Percentiles rank a stretch among this genome's conserved stretches.
phyloP scores from a whole-genome alignment of 768 basidiomycete genomes.

The Trametes cingulata region DNA sequence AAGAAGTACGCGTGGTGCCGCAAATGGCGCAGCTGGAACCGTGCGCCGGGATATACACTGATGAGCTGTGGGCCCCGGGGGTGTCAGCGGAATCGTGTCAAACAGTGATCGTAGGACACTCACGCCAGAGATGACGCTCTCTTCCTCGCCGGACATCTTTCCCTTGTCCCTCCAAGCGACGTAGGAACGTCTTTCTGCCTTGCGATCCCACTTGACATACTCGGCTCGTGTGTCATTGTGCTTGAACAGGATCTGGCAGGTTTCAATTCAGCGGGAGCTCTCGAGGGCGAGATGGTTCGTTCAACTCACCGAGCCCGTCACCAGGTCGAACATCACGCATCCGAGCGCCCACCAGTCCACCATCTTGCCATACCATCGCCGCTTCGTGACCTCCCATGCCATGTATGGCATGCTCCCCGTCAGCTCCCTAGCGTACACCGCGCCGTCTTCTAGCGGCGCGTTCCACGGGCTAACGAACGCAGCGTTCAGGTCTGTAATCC shows the following conservation, averaged over 20 bases:
- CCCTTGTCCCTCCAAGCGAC: constrained; percentile 2
- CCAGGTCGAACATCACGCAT: constrained; percentile 29
- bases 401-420: constrained; percentile 30
- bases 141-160: constrained; percentile 15
- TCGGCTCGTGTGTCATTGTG: constrained; percentile 1
- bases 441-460: constrained; percentile 19
- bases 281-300: not conserved
- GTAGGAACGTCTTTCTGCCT: constrained; percentile 16
- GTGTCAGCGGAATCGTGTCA: not conserved
- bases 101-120: not conserved
- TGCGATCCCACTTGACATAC: constrained; percentile 22
- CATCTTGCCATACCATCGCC: constrained; percentile 27
- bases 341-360: constrained; percentile 34
- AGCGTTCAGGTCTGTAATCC: constrained; percentile 31
- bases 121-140: constrained; percentile 23
- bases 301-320: constrained; percentile 31
- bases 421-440: constrained; percentile 19
- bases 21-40: constrained; percentile 19
- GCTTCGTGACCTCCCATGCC: constrained; percentile 26
- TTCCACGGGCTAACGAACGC: constrained; percentile 22
- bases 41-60: constrained; percentile 6
- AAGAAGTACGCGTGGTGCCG: constrained; percentile 24
- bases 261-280: not conserved
- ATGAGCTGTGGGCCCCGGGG: constrained; percentile 13
- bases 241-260: constrained; percentile 19